These are phyloP conservation scores for Cryphonectria japonica DNA, from an alignment of 2,329 filamentous ascomycete genomes.

Conservation along the genomic window DNA sequence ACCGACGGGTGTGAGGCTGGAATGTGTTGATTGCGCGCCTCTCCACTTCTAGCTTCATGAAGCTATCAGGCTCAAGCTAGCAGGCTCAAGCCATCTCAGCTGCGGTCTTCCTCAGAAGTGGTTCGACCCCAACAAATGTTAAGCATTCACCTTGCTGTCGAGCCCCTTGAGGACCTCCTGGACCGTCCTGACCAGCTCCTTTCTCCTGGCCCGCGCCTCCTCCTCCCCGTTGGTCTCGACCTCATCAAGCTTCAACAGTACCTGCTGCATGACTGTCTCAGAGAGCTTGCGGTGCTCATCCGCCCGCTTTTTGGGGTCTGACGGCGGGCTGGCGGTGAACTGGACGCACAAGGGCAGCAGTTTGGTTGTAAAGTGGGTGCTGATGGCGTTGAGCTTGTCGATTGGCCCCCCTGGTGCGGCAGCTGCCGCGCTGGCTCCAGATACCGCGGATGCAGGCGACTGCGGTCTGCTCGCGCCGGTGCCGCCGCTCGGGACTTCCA, in stretches of 20 bases:
- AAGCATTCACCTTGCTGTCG: constrained; percentile 47
- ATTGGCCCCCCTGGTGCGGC: constrained; percentile 47
- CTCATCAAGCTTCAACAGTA: constrained; percentile 75
- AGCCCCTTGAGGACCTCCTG: constrained; percentile 68
- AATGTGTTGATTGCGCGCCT: background rate
- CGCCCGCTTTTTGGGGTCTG: constrained; percentile 66
- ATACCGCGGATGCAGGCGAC: constrained; percentile 40
- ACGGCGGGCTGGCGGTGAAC: constrained; percentile 66
- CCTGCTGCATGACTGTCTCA: constrained; percentile 76
- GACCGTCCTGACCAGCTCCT: constrained; percentile 73
- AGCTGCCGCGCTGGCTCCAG: constrained; percentile 32
- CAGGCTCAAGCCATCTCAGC: background rate
- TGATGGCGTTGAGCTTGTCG: constrained; percentile 70
- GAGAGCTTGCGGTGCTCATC: constrained; percentile 77
- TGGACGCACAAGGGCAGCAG: constrained; percentile 68
- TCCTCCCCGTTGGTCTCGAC: constrained; percentile 73
- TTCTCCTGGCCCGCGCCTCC: constrained; percentile 67
- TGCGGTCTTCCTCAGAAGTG: background rate
- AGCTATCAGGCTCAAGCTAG: background rate
- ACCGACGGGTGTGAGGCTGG: background rate
- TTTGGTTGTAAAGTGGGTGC: constrained; percentile 64
- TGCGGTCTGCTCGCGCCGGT: constrained; percentile 43
- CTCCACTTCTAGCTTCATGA: background rate
- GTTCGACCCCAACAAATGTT: background rate
- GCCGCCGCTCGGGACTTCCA: constrained; percentile 42